Base-by-base conservation (phyloP, 2,329 filamentous ascomycete genomes). In the Aspergillus fumigatiaffinis region DNA sequence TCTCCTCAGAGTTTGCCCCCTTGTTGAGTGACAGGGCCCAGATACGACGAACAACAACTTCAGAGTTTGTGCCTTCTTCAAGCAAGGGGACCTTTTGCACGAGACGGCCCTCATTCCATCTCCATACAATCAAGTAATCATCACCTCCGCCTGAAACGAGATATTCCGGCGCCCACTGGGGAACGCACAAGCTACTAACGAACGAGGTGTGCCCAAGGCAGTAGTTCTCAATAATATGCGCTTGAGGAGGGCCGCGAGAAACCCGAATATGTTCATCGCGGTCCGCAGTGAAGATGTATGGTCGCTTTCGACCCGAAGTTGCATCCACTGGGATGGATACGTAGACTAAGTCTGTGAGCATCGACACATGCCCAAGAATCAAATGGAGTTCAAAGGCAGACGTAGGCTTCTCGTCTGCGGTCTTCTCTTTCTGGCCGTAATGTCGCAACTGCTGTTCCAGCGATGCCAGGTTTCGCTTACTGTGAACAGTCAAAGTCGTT, bases 91-190 rank as follows among this genome's bases (percentile, higher is more conserved):
- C 56, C 52, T 69, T 70, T 21, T 73, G 71, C 28, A 73, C 59
- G 10, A 73, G 59, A 54, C 66, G 65, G 26, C 70, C 68, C 50
- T 69, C 75, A 46, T 77, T 75, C 93, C 93, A 99, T 61, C 92
- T 81, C 92, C 92, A 99, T 0, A 92, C 78, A 59, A 88, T 85
- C 9, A 99, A 69, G 61, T 87, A 83, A 57, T 87, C 80, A 66
- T 97, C 93, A 3, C 93, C 94, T 51, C 93, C 93, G 9, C 91
- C 94, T 5, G 92, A 96, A 32, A 97, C 76, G 29, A 99, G 81
- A 1, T 88, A 64, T n/a, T 86, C 80, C 3, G 80, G 80, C 25
- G 79, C 75, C 53, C 74, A 76, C 0, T 71, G 70, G 0, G 87
- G 86, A 20, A 93, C 76, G 66, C 87, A 88, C 47, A 99, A 77